Base-by-base conservation (phyloP, 768 basidiomycete species). In the Pulveroboletus frians region DNA sequence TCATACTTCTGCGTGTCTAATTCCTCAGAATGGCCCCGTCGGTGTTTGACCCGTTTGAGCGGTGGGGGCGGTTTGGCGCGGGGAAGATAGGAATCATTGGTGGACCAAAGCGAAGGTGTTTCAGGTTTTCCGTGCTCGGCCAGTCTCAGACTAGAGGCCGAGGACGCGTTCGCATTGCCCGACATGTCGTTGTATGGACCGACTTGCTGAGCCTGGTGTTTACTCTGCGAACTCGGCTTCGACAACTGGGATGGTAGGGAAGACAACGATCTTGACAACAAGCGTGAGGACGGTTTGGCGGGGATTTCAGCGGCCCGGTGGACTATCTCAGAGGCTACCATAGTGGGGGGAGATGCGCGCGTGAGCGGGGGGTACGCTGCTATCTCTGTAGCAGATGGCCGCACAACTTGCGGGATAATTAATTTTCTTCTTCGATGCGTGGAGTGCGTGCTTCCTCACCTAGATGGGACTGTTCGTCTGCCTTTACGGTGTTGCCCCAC, bases 71-170 rank as follows among this genome's bases (percentile, higher is more conserved):
- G 47, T 27, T 56, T 61, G 23, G 62, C 51, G 4, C 51, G 60
- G 11, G 62, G 55, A 39, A 68, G 51, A 29, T 30, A 65, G 0
- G 57, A 21, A 29, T 64, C 64, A 15, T 50, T 5, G 10, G 51
- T 18, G n/a, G 49, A 46, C 47, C 63, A 62, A 6, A 47, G 9
- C 14, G 61, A 62, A 6, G 46, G 9, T n/a, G 61, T 47, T 10
- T 4, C 7, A 4, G 35, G 43, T 5, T 29, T 41, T 14, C 5
- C 6, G 6, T 1, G 0, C 3, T 13, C 34, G 2, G 8, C 4
- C 4, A 4, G 21, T 29, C 11, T 11, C n/a, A 26, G 9, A 1
- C 13, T 15, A 6, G 45, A n/a, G 17, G 0, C 9, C 13, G 9
- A 5, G 11, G 48, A 41, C 9, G 4, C 4, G 8, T 11, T 20